phyloP scores from a whole-genome alignment of 306 rosid genomes.

The Dryas alaskensis region DNA sequence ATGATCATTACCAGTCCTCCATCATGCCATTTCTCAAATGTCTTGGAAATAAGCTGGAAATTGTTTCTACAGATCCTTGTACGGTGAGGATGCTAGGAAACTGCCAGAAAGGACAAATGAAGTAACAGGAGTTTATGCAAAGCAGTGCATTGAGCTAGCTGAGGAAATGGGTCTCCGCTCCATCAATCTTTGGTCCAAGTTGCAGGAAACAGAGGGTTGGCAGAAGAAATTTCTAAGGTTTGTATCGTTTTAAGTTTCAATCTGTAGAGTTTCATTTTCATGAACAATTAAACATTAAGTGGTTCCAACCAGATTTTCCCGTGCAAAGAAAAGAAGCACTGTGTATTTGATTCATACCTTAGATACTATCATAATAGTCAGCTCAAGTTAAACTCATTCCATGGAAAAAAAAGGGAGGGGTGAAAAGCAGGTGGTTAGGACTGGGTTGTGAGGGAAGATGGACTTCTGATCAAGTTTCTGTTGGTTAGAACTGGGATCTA shows the following conservation, averaged over 20 bases:
- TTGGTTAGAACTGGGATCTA: not conserved
- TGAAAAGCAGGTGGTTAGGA: not conserved
- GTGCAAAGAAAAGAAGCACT: not conserved
- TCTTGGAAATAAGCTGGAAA: constrained; percentile 22
- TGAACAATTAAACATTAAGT: not conserved
- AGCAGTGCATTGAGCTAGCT: constrained; percentile 61
- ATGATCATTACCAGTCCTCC: not conserved
- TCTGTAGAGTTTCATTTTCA: not conserved
- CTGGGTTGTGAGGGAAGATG: not conserved
- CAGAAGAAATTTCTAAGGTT: constrained; percentile 77
- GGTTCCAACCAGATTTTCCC: constrained; percentile 13
- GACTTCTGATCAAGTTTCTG: not conserved
- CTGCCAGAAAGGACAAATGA: constrained; percentile 82
- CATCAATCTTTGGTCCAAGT: constrained; percentile 81
- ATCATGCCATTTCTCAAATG: not conserved
- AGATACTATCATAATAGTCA: not conserved
- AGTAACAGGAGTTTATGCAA: constrained; percentile 73
- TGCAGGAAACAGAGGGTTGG: constrained; percentile 95
- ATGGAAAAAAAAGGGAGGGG: not conserved
- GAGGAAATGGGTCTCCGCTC: constrained; percentile 54
- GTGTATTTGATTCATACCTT: not conserved
- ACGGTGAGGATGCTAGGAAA: constrained; percentile 59
- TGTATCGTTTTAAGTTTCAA: constrained; percentile 23
- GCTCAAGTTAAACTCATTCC: not conserved
- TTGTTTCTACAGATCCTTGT: constrained; percentile 55